Evolutionary conservation across 768 basidiomycete genomes (phyloP), one percentile per base, ranked within the genome.

Genomic region (button mushroom (Agaricus bisporus)): DNA sequence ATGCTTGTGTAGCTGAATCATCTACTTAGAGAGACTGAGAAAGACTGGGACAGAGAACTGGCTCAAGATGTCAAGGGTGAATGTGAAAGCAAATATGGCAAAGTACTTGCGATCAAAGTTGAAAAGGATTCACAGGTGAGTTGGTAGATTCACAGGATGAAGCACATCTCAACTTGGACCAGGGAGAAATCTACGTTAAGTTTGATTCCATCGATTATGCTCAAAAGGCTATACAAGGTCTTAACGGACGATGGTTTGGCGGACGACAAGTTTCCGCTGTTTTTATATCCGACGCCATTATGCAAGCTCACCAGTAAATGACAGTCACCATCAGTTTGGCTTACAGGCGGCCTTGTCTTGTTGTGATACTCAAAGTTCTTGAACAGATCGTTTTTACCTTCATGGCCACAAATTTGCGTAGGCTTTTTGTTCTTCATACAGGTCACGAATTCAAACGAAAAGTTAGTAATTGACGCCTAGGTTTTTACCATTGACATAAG

Each of bases 131-230:
- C 92, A 37, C 85, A 94, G 78, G 95, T 95, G 54, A 51, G 64
- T 58, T 50, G n/a, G 51, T 17, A 39, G 10, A 41, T 1, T 11
- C 5, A 44, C n/a, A 17, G 18, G 41, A 32, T 49, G 4, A 32
- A 47, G 14, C 45, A 60, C 56, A 51, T 49, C 44, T 52, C 43
- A 41, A 59, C 9, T n/a, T 26, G 38, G 15, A 20, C 20, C 63
- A 98, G 92, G 95, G 97, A 63, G 94, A 99, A 70, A 97, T 99
- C 46, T 98, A 97, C 68, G 78, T 98, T 67, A 92, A 95, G 71
- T 98, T 98, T 63, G 80, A 82, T 55, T 68, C 77, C 22, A 72
- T 93, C 55, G 91, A 91, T 2, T 74, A 81, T 10, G 91, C 97
- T 29, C 86, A 85, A 65, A 81, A 85, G 55, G 91, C 95, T 37